Evolutionary conservation across 306 rosid species (phyloP).

Genomic region (Trifolium dubium): DNA sequence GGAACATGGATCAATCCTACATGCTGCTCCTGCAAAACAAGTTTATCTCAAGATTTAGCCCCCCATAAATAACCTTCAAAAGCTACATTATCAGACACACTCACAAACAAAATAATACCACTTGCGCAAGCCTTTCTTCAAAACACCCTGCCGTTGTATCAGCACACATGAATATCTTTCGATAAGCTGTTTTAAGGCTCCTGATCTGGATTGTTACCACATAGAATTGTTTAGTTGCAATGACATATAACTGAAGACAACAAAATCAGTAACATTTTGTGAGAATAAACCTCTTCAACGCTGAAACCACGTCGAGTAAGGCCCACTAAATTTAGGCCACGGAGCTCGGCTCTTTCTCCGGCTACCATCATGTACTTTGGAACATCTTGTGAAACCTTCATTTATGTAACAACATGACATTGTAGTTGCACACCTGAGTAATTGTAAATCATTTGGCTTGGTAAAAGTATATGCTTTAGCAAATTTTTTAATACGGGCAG

Average conservation of each 20-base stretch:
- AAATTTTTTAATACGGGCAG: constrained; percentile 27
- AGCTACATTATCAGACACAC: background rate
- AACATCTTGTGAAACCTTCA: constrained; percentile 85
- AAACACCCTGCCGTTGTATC: constrained; percentile 58
- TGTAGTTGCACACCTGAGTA: constrained; percentile 38
- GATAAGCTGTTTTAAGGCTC: constrained; percentile 73
- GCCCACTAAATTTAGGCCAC: constrained; percentile 86
- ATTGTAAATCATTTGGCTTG: constrained; percentile 34
- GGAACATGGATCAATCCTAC: constrained; percentile 58
- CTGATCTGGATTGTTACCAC: constrained; percentile 60
- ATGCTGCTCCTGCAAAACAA: constrained; percentile 70
- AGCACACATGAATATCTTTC: constrained; percentile 74
- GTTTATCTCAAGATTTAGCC: constrained; percentile 21
- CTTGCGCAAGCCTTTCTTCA: constrained; percentile 74
- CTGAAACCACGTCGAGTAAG: constrained; percentile 80
- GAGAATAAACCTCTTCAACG: constrained; percentile 57
- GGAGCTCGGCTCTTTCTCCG: constrained; percentile 87
- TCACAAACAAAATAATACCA: constrained; percentile 46
- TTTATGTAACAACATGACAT: constrained; percentile 44
- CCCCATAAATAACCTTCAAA: background rate
- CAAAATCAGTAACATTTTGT: constrained; percentile 26
- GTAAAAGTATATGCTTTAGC: constrained; percentile 39
- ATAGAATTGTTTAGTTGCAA: constrained; percentile 34
- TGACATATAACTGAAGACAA: constrained; percentile 33
- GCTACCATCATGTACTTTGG: constrained; percentile 89